A percentile compares a stretch with the other conserved stretches of the same genome.
phyloP scores from a whole-genome alignment of 202 grass and related monocot genomes.

The Elaeis oleifera region DNA sequence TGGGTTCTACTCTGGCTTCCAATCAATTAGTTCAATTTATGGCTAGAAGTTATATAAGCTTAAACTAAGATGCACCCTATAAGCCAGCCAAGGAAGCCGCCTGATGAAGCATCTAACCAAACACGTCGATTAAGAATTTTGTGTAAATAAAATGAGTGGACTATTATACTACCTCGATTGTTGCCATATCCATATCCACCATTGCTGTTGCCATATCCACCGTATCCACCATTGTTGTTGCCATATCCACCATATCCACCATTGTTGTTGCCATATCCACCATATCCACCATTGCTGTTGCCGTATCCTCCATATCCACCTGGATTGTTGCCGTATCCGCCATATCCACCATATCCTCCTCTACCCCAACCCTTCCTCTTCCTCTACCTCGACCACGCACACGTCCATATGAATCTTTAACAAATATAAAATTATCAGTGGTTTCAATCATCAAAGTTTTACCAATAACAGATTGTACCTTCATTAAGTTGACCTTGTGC shows the following conservation, averaged over 20 bases:
- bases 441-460: conserved; percentile 3
- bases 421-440: conserved; percentile 21
- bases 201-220: too few species aligned
- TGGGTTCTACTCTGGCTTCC: too few species aligned
- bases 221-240: conserved; percentile 15
- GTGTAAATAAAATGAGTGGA: too few species aligned
- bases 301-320: conserved; percentile 55
- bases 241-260: conserved; percentile 44
- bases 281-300: conserved; percentile 51
- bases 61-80: too few species aligned
- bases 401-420: conserved; percentile 63
- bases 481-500: conserved; percentile 39
- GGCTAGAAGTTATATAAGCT: too few species aligned
- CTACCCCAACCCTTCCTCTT: conserved; percentile 59
- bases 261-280: too few species aligned
- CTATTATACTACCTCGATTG: too few species aligned
- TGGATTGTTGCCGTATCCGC: conserved; percentile 61
- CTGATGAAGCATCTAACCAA: background rate
- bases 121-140: background rate
- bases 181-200: too few species aligned
- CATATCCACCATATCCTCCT: conserved; percentile 62
- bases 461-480: conserved; percentile 4
- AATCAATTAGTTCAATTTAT: too few species aligned
- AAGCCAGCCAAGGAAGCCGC: too few species aligned
- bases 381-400: conserved; percentile 71